Evolutionary conservation across 2,329 filamentous ascomycete genomes (phyloP), one percentile per base, ranked within the genome.

Genomic region (Exophiala sp.): DNA sequence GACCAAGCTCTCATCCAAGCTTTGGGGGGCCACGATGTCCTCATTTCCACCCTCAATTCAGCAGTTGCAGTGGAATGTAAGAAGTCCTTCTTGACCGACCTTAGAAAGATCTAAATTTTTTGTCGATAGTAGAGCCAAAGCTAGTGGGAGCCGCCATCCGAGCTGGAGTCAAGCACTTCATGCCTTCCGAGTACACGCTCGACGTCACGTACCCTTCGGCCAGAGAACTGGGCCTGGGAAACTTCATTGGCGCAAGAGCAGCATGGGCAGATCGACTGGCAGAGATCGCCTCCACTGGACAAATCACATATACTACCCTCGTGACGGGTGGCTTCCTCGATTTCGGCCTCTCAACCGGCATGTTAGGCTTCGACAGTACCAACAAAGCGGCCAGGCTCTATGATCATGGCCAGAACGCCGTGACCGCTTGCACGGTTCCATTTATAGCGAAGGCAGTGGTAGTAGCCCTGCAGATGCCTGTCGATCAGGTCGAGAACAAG

Each of bases 161-260:
- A 43, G 41, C 41, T 4, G 21, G 41, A 5, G 41, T 43, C 41
- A 43, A 29, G 6, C 41, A 24, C 21, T 43, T 43, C 41, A 24
- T 43, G 41, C 41, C 41, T 8, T 43, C 41, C 20, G 41, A 43
- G 41, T 43, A 43, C 12, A 43, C 41, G 20, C 29, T 43, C n/a
- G 41, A 43, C 10, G 14, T 43, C 18, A 43, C 41, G 20, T 20
- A 43, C 14, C 10, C 41, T 3, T 10, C 41, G 29, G 41, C 41
- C 6, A 21, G 41, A n/a, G 20, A 5, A 32, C 20, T 43, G n/a
- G 41, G 41, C 20, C 12, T 24, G 2, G 41, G 18, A 18, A 43
- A 43, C 20, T 12, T 43, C 9, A 24, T 43, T 9, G 41, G 41
- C 7, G 41, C 20, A 43, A 20, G 41, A 29, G 41, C 21, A 18